These are phyloP conservation scores for Auxenochlorella pyrenoidosa DNA, from an alignment of 139 green algal species.

Conservation along the genomic window DNA sequence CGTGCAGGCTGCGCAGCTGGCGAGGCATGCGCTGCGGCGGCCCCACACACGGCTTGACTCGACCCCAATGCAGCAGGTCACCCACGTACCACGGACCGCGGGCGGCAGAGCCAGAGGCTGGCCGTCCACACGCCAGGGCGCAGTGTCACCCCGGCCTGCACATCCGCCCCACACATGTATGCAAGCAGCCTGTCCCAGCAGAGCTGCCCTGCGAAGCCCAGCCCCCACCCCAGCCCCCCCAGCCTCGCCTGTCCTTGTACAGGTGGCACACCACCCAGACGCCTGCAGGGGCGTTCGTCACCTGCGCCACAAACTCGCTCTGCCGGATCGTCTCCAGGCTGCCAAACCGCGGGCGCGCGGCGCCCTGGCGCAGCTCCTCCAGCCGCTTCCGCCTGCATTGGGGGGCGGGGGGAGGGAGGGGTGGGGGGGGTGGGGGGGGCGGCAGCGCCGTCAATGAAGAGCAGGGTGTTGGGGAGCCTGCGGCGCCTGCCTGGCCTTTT, in stretches of 20 bases:
- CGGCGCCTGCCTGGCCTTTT: not conserved
- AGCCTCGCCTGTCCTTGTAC: conserved; percentile 76
- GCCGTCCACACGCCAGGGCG: too few species aligned
- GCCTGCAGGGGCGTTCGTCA: conserved; percentile 78
- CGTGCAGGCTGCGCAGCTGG: too few species aligned
- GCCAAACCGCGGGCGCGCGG: conserved; percentile 64
- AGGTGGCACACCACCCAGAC: conserved; percentile 88
- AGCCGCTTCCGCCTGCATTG: conserved; percentile 74
- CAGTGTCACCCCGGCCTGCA: too few species aligned
- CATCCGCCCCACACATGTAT: too few species aligned
- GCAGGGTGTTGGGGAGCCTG: not conserved
- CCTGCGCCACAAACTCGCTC: conserved; percentile 83
- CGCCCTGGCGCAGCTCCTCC: conserved; percentile 65
- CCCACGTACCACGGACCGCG: too few species aligned
- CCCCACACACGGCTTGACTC: too few species aligned
- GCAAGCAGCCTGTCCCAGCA: too few species aligned
- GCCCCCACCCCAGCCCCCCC: not conserved
- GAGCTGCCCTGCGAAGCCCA: too few species aligned
- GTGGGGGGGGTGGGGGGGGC: not conserved
- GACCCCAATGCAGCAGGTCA: too few species aligned
- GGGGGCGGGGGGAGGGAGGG: not conserved
- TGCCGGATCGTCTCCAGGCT: conserved; percentile 71
- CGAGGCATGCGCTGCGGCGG: too few species aligned
- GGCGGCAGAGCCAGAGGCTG: too few species aligned
- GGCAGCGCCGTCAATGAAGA: not conserved